Base-by-base conservation (phyloP, 2,329 filamentous ascomycete genomes). In the Pezicula neosporulosa region DNA sequence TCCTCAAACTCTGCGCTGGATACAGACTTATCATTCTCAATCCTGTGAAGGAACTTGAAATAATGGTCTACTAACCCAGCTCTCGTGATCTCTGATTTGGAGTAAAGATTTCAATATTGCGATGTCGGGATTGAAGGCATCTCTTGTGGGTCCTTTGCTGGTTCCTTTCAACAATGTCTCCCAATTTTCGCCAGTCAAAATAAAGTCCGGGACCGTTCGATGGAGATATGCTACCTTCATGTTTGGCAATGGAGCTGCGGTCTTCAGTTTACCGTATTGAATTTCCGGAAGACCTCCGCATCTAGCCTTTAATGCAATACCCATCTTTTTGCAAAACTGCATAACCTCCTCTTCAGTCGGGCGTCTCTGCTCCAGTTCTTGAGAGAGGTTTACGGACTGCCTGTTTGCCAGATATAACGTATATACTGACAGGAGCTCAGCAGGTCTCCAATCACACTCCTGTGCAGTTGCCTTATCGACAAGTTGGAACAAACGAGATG, bases 401-500 rank as follows among this genome's bases (percentile, higher is more conserved):
- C n/a, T 36, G 33, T 36, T 36, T 36, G 33, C 33, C 9, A 36
- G 33, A 36, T 36, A 36, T 9, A 36, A n/a, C n/a, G 33, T 36
- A 36, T 36, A 36, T 36, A 36, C 33, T 36, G 33, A 36, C 9
- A 36, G 33, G 33, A 36, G 33, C 33, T 36, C 33, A 36, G 33
- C 33, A 36, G 33, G 33, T 36, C 33, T 36, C 33, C 33, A 36
- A 36, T 36, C 33, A 36, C 33, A 9, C 9, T 9, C 9, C 33
- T 36, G 33, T n/a, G 9, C 33, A 36, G 33, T 36, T 9, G 33
- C 33, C n/a, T 36, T 36, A 36, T 36, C 33, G 9, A 36, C 33
- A n/a, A 36, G 33, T 36, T 44, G 46, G 39, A 57, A 60, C 7
- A 54, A 37, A 37, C 50, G 47, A 1, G 56, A 54, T 10, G 56